Conservation (phyloP, 345 rosid genomes). For the Brassica incana region DNA sequence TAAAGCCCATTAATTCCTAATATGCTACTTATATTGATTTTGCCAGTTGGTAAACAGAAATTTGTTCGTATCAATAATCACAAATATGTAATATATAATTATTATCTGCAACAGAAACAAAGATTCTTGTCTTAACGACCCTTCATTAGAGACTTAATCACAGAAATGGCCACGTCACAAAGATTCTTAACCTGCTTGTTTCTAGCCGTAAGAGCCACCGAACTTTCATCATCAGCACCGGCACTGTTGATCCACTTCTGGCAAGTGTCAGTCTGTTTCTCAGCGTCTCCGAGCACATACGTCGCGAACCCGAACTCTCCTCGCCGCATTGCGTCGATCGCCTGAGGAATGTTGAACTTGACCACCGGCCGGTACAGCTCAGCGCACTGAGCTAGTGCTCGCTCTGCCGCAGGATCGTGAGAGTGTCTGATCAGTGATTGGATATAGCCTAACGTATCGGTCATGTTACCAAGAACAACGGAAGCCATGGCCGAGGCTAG, state of each 20-base stretch:
- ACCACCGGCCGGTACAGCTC: constrained; percentile 88
- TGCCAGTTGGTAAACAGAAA: background rate
- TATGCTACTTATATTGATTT: background rate
- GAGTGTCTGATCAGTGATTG: constrained; percentile 44
- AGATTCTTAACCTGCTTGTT: constrained; percentile 56
- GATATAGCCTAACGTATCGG: constrained; percentile 56
- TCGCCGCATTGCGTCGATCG: constrained; percentile 56
- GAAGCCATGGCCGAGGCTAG: constrained; percentile 51
- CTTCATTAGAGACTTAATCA: constrained; percentile 49
- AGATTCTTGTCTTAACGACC: constrained; percentile 27
- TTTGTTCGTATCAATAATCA: constrained; percentile 10
- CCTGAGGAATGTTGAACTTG: constrained; percentile 80
- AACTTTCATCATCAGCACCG: constrained; percentile 19
- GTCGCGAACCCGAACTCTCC: constrained; percentile 60
- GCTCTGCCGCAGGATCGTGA: constrained; percentile 57
- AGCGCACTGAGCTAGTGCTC: constrained; percentile 70
- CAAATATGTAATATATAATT: constrained; percentile 14
- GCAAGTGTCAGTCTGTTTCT: constrained; percentile 61
- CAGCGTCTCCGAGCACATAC: constrained; percentile 59
- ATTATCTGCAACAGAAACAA: constrained; percentile 6
- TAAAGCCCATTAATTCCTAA: constrained; percentile 25
- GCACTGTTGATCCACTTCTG: constrained; percentile 56
- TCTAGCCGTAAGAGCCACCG: constrained; percentile 51
- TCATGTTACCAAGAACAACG: constrained; percentile 54
- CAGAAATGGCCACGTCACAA: constrained; percentile 66